These are phyloP conservation scores for Kappamyces sp. DNA, from an alignment of 192 early-diverging fungal species.

Conservation along the genomic window DNA sequence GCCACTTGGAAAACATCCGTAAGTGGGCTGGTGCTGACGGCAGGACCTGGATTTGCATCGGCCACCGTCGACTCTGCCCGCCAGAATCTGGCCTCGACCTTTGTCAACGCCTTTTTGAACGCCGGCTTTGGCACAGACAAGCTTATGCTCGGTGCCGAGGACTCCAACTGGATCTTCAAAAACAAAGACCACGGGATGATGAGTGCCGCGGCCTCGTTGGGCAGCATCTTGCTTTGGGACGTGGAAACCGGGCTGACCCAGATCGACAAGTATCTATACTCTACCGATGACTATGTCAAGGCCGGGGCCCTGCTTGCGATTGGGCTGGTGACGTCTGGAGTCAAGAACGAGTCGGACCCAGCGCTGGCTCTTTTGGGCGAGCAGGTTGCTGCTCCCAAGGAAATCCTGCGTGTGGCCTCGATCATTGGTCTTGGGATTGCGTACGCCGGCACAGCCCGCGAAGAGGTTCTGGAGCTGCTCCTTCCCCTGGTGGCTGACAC, in stretches of 20 bases:
- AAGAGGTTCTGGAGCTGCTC: slow-evolving; percentile 78
- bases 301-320: slow-evolving; percentile 92
- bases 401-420: slow-evolving; percentile 64
- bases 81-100: slow-evolving; percentile 92
- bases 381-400: slow-evolving; percentile 55
- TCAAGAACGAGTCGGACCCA: slow-evolving; percentile 86
- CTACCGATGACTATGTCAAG: slow-evolving; percentile 80
- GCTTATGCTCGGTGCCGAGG: slow-evolving; percentile 68
- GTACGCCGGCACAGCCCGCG: slow-evolving; percentile 82
- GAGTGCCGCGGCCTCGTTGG: slow-evolving; percentile 90
- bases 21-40: slow-evolving; percentile 21
- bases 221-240: slow-evolving; percentile 91
- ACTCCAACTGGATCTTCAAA: slow-evolving; percentile 89
- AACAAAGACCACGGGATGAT: slow-evolving; percentile 98
- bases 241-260: slow-evolving; percentile 81
- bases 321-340: slow-evolving; percentile 84
- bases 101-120: slow-evolving; percentile 99
- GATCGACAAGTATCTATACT: slow-evolving; percentile 94
- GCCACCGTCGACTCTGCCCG: slow-evolving; percentile 84
- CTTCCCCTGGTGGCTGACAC: slow-evolving; percentile 77
- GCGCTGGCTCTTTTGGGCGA: slow-evolving; percentile 84
- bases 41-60: slow-evolving; percentile 57
- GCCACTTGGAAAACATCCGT: slow-evolving; percentile 86
- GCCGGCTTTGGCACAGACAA: slow-evolving; percentile 94
- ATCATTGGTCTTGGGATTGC: slow-evolving; percentile 91